Evolutionary conservation across 352 stramenopile species (phyloP), one percentile per base, ranked within the genome.

Genomic region (Phytopythium ostracodes): DNA sequence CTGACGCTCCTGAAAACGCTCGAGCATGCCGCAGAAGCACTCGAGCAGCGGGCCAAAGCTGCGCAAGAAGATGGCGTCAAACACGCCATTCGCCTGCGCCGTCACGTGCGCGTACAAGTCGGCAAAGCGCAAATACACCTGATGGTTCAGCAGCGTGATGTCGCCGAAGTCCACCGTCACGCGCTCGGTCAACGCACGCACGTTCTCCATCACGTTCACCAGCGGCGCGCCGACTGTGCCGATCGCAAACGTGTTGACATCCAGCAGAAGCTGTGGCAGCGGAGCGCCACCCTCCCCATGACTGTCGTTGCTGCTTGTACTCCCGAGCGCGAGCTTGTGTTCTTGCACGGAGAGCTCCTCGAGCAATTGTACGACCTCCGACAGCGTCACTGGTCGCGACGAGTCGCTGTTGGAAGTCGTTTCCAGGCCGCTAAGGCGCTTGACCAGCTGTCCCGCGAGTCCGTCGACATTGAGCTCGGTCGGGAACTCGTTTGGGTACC

Each of bases 21-120:
- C 54, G 14, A 60, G 54, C 10, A 60, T 50, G 18, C 54, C 54
- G 24, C 54, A 60, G 38, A 60, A 60, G 54, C 54, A 50, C 54
- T 60, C 54, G 36, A 60, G 38, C 22, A 60, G 54, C 18, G 54
- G 54, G 24, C 54, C 54, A 17, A 60, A 60, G 36, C 54, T 60
- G 15, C 54, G 54, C n/a, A 60, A 17, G 36, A 60, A 60, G 27
- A 60, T 60, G n/a, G 54, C 54, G 27, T 60, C 54, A 22, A 60
- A 42, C 2, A 50, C 24, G 2, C 54, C 54, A 38, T 50, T 60
- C 15, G 52, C 52, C 36, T 60, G 54, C 54, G 35, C 27, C 7
- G 38, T 36, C 36, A 60, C 54, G 25, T 60, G 54, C 1, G 54
- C 54, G 54, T 60, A 60, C 35, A 60, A 38, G 22, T 60, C 54